Evolutionary conservation across 352 stramenopile species (phyloP), one percentile per base, ranked within the genome.

Genomic region (Phytophthora sojae): DNA sequence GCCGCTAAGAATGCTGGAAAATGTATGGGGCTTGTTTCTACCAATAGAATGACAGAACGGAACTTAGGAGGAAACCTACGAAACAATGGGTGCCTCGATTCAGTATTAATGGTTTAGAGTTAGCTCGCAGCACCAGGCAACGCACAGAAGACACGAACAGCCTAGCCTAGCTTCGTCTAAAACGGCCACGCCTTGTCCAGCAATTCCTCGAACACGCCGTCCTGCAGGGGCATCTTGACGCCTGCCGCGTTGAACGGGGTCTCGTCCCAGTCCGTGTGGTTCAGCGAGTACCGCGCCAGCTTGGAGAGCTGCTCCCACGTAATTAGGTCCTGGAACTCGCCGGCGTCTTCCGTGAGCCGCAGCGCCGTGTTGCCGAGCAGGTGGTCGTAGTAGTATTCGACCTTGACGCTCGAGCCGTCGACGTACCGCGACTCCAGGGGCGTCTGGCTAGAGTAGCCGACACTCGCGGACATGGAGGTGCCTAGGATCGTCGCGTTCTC

Each of bases 331-430:
- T 76, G 69, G 12, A 63, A 69, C 51, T 76, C 64, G 12, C 69
- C 69, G 6, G 25, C 29, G 15, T 56, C 64, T 62, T 76, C 69
- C 0, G 69, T 76, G 12, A 71, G 50, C 64, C 49, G 44, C 52
- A 76, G 21, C 8, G 69, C 67, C 8, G 69, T 72, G 57, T 61
- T 73, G 30, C 69, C 69, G 9, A 76, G 3, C 25, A 76, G 6
- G 30, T 62, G 32, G 39, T 69, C 69, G 39, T 73, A 76, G 58
- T 76, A 73, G 23, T 76, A 76, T n/a, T 69, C 52, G 15, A 73
- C 26, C 29, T 76, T 76, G 6, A 73, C 26, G 15, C 64, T 76
- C 30, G 61, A 50, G 5, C 53, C 69, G 39, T 72, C 55, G 23
- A 73, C 23, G 44, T 69, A 69, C 8, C 49, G 42, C 3, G 44